A percentile compares a stretch with the other conserved stretches of the same genome.
phyloP scores from a whole-genome alignment of 768 basidiomycete species.

The Amanita pseudoporphyria region DNA sequence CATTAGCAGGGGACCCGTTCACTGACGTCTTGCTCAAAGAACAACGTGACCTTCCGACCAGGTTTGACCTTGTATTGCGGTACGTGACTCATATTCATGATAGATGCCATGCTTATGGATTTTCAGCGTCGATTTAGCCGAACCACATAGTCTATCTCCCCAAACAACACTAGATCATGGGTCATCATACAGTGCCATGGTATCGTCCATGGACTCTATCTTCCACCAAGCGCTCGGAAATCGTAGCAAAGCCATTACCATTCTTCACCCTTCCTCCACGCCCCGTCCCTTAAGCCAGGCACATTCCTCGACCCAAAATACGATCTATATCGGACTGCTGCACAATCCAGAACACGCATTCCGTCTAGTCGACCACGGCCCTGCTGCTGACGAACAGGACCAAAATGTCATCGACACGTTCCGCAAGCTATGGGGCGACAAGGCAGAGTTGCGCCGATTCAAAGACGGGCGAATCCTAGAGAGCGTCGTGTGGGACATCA shows the following conservation, averaged over 20 bases:
- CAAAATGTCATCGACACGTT: conserved; percentile 46
- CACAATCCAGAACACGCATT: conserved; percentile 65
- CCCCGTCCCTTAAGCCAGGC: conserved; percentile 42
- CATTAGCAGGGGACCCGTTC: conserved; percentile 51
- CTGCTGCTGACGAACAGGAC: conserved; percentile 57
- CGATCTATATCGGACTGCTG: conserved; percentile 65
- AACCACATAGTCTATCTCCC: conserved; percentile 31
- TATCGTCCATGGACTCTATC: conserved; percentile 39
- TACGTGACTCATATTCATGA: conserved; percentile 19
- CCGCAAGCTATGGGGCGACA: conserved; percentile 83
- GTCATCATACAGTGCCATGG: conserved; percentile 43
- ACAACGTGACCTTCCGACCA: conserved; percentile 46
- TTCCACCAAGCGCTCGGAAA: conserved; percentile 64
- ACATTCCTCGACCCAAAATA: conserved; percentile 38
- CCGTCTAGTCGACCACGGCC: conserved; percentile 89
- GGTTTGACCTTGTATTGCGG: conserved; percentile 71
- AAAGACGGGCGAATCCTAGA: conserved; percentile 91
- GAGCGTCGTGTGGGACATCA: conserved; percentile 94
- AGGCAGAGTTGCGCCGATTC: conserved; percentile 88
- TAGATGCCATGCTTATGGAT: background rate
- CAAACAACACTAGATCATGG: conserved; percentile 49
- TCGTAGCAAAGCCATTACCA: conserved; percentile 53
- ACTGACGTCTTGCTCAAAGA: conserved; percentile 65
- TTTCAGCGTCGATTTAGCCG: conserved; percentile 46
- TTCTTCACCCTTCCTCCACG: conserved; percentile 43